Evolutionary conservation across 805 yeast genomes (phyloP).

Genomic region (Ogataea salicorniae): DNA sequence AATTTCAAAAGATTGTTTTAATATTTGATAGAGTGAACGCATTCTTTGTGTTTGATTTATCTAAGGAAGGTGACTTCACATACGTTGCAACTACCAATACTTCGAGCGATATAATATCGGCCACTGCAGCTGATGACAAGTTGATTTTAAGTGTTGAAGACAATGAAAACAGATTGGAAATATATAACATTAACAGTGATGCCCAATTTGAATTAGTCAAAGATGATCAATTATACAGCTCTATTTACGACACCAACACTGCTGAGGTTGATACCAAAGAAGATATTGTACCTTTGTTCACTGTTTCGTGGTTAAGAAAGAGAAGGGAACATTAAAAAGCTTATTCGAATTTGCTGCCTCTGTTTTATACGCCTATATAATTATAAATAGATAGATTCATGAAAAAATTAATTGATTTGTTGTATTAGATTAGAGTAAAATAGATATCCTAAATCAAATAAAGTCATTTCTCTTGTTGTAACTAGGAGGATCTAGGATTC

Average conservation of each 20-base stretch:
- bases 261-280: slow-evolving; percentile 33
- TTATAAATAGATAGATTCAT: too few species aligned
- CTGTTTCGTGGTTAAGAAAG: slow-evolving; percentile 49
- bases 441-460: slow-evolving; percentile 8
- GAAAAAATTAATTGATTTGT: too few species aligned
- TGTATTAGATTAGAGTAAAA: too few species aligned
- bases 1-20: slow-evolving; percentile 33
- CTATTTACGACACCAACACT: slow-evolving; percentile 30
- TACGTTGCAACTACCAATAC: slow-evolving; percentile 31
- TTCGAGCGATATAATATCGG: slow-evolving; percentile 23
- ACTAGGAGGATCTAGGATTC: slow-evolving; percentile 22
- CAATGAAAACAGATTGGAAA: slow-evolving; percentile 16
- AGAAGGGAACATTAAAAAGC: slow-evolving; percentile 52
- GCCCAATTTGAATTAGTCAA: slow-evolving; percentile 13
- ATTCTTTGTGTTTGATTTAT: slow-evolving; percentile 34
- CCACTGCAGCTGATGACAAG: slow-evolving; percentile 18
- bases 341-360: neutral
- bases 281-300: slow-evolving; percentile 47
- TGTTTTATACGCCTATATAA: too few species aligned
- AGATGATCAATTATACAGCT: slow-evolving; percentile 23
- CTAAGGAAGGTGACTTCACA: slow-evolving; percentile 25
- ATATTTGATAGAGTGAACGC: slow-evolving; percentile 44
- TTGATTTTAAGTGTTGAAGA: slow-evolving; percentile 25
- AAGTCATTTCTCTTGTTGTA: slow-evolving; percentile 22
- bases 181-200: slow-evolving; percentile 23